phyloP scores from a whole-genome alignment of 192 early-diverging fungal genomes.

The Coemansia sp. region DNA sequence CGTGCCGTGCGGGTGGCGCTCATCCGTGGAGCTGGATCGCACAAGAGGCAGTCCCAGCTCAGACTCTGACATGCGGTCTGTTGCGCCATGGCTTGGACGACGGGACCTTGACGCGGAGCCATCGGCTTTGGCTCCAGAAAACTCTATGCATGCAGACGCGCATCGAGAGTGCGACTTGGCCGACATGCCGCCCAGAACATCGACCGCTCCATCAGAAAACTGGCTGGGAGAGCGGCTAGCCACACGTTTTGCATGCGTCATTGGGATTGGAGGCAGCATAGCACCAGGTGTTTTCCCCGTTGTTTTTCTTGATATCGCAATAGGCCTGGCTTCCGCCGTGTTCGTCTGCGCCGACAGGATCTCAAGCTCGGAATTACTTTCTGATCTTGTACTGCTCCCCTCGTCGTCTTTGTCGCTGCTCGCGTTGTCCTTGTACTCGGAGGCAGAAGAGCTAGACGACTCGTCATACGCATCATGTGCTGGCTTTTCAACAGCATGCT shows the following conservation, averaged over 20 bases:
- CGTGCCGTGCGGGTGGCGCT: constrained; percentile 18
- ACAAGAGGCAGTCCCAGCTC: constrained; percentile 21
- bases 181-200: constrained; percentile 7
- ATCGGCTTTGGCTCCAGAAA: constrained; percentile 19
- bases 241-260: constrained; percentile 22
- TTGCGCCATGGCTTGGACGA: constrained; percentile 37
- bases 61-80: constrained; percentile 13
- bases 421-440: not conserved
- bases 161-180: constrained; percentile 48
- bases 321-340: not conserved
- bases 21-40: constrained; percentile 47
- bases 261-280: not conserved
- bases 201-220: constrained; percentile 17
- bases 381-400: constrained; percentile 40
- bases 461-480: not conserved
- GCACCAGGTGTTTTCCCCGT: constrained; percentile 4
- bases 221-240: constrained; percentile 32
- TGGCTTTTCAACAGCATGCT: not conserved
- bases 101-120: constrained; percentile 8
- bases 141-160: constrained; percentile 35
- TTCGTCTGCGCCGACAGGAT: not conserved
- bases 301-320: constrained; percentile 7
- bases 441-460: not conserved
- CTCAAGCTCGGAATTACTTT: constrained; percentile 41
- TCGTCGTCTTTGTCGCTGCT: constrained; percentile 9